Evolutionary conservation across 176 grass and related monocot species (phyloP), one percentile per base, ranked within the genome.

Genomic region (Hordeum marinum): DNA sequence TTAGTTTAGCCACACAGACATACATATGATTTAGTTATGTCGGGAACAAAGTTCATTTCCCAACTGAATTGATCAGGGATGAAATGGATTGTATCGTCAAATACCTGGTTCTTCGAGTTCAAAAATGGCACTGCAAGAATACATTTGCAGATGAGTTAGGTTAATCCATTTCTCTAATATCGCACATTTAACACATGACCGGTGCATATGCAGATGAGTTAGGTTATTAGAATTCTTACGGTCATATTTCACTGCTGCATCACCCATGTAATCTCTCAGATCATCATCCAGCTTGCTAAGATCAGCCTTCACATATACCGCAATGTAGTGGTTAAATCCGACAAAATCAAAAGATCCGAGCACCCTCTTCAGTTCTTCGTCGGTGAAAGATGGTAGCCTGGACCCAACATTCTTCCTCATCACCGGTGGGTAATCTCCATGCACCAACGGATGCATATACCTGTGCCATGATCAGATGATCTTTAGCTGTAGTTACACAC

Each of bases 321-420:
- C 79, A 43, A 79, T 1, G 66, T 97, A 97, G 73, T 97, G 92
- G n/a, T 94, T 97, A 65, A 97, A 76, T 75, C 92, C 94, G 37
- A 94, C 76, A 82, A 97, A 97, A 80, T 97, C 94, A 42, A 94
- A 90, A 1, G 92, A 90, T n/a, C 88, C 92, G 14, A 77, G 80
- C 4, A 92, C 39, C 11, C 23, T 41, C 21, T 63, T 11, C 74
- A 23, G 63, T 66, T 25, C 68, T n/a, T 6, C 20, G 5, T 3
- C 35, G 20, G 76, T 66, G 0, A 97, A 71, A 4, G 80, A 29
- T 23, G 92, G 94, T 46, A 94, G 76, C 11, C 90, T 87, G 21
- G 82, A 74, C 1, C 94, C 92, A 2, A 80, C 90, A 31, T 77
- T 83, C 48, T 58, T 72, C 70, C 43, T 67, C 94, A 94, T 97